phyloP scores from a whole-genome alignment of 768 basidiomycete genomes.

The Lentinula raphanica region DNA sequence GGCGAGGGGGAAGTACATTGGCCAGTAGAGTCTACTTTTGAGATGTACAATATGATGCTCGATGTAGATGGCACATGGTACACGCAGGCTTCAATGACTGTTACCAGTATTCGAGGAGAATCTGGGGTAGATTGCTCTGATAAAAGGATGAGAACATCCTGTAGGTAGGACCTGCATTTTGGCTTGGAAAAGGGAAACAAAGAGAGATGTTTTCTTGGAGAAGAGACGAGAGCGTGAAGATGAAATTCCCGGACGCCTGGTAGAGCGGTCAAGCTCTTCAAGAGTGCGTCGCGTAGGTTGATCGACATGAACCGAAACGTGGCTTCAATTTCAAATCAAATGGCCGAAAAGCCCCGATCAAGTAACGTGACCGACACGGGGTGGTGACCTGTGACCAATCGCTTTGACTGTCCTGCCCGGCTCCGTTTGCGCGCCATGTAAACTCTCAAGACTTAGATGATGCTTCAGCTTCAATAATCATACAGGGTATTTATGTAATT shows the following conservation, averaged over 20 bases:
- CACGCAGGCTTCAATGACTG: constrained; percentile 73
- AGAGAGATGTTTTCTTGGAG: constrained; percentile 58
- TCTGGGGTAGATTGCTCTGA: constrained; percentile 53
- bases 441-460: no score
- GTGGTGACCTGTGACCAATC: background rate
- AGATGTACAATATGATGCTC: constrained; percentile 77
- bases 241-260: constrained; percentile 71
- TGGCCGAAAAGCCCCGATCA: background rate
- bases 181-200: constrained; percentile 75
- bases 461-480: no score
- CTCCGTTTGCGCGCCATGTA: no score
- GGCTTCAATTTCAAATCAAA: background rate
- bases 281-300: constrained; percentile 57
- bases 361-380: background rate
- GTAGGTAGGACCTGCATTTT: constrained; percentile 60
- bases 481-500: no score
- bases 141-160: constrained; percentile 74
- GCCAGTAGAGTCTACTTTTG: constrained; percentile 93
- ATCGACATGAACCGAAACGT: constrained; percentile 11
- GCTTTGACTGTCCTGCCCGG: background rate
- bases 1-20: constrained; percentile 61
- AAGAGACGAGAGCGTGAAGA: constrained; percentile 67
- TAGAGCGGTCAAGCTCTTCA: constrained; percentile 47
- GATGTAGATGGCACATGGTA: constrained; percentile 70
- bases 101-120: constrained; percentile 56